These are phyloP conservation scores for Kluyveromyces sp. DNA, from an alignment of 1,139 yeast genomes.

Conservation along the genomic window DNA sequence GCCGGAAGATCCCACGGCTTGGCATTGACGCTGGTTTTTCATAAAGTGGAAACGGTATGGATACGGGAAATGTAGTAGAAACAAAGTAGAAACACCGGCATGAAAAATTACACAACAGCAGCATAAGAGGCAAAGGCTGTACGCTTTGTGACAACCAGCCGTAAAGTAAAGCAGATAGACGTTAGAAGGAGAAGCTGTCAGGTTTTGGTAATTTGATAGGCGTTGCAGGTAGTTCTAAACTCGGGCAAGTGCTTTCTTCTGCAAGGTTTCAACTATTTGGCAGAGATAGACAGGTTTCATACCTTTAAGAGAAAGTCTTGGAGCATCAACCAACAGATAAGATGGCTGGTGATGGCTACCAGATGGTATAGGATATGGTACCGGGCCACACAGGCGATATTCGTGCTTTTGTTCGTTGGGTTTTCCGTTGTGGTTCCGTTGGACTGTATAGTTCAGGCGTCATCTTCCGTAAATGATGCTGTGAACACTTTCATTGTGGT, in stretches of 20 bases:
- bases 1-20: neutral
- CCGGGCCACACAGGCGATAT: conserved; percentile 47
- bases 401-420: conserved; percentile 45
- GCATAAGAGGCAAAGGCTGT: neutral
- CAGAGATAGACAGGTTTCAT: neutral
- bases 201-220: too few relatives aligned
- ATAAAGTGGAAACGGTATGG: neutral
- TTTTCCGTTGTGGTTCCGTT: conserved; percentile 63
- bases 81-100: neutral
- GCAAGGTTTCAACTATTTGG: neutral
- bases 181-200: too few relatives aligned
- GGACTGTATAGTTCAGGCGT: conserved; percentile 67
- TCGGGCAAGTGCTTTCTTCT: too few relatives aligned
- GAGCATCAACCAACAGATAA: neutral
- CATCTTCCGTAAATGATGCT: conserved; percentile 43
- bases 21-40: neutral
- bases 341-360: conserved; percentile 6
- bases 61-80: neutral
- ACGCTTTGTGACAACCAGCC: too few relatives aligned
- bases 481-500: conserved; percentile 70
- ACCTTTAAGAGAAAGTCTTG: neutral
- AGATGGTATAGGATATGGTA: conserved; percentile 8
- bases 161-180: too few relatives aligned
- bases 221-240: too few relatives aligned
- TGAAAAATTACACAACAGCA: neutral